Percentiles rank a stretch among this genome's conserved stretches.
Conservation (phyloP, 176 grass and related monocot species). For the Tillandsia leiboldiana region DNA sequence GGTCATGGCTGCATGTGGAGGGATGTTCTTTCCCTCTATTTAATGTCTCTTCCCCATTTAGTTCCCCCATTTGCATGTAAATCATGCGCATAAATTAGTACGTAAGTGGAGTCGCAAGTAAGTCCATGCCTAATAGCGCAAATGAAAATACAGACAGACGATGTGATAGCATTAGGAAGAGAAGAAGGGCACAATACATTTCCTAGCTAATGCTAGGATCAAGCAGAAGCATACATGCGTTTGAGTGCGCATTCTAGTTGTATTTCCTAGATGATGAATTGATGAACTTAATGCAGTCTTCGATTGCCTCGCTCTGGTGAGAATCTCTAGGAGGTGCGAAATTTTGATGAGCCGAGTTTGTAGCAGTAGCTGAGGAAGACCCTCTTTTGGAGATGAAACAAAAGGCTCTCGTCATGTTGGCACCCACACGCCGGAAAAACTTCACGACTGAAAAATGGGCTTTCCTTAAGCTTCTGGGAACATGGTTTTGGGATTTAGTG, state of each 20-base stretch:
- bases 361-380: constrained; percentile 3
- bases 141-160: no score
- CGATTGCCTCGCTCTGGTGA: constrained; percentile 77
- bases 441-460: constrained; percentile 42
- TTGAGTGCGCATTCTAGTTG: constrained; percentile 23
- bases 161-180: not conserved
- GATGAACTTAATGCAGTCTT: constrained; percentile 98
- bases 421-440: constrained; percentile 40
- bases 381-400: constrained; percentile 25
- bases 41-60: no score
- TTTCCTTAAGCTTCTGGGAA: constrained; percentile 24
- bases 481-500: constrained; percentile 1
- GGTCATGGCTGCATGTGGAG: no score
- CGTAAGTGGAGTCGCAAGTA: constrained; percentile 4
- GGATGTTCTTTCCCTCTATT: no score
- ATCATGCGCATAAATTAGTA: no score
- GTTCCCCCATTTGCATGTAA: no score
- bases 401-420: constrained; percentile 26
- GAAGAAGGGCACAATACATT: not conserved
- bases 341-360: constrained; percentile 32
- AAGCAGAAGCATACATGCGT: not conserved
- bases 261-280: constrained; percentile 94
- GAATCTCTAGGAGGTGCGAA: constrained; percentile 62
- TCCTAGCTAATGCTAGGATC: no score
- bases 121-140: no score